Base-by-base conservation (phyloP, 2,329 filamentous ascomycete genomes). In the Nemania sp. region DNA sequence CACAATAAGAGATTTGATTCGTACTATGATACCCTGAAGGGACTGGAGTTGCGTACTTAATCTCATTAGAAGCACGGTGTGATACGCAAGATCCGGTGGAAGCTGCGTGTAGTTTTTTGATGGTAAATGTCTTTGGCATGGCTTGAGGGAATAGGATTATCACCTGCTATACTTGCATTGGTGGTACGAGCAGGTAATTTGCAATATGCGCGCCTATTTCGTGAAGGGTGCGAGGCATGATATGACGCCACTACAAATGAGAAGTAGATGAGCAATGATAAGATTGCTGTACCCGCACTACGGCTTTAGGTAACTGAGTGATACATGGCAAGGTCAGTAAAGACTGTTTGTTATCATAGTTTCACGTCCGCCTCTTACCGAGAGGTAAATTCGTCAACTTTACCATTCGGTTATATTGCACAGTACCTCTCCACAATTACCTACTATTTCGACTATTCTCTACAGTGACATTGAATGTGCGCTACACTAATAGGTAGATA, bases 131-230 rank as follows among this genome's bases (percentile, higher is more conserved):
- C 26, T 29, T 64, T 57, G 52, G 47, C 57, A 26, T 32, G 24
- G 32, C 52, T 68, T 62, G 52, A 52, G 38, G n/a, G 38, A 45
- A 53, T 29, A 54, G 47, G 35, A 52, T 49, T 49, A 38, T 20
- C n/a, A 35, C 61, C 20, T 49, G 35, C 43, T 24, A 29, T 26
- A 43, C 47, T 45, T 62, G 20, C 51, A 27, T 35, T 41, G 15
- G 13, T 24, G 10, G 20, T 59, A 27, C 45, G 29, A 32, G 38
- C 13, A n/a, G 62, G 38, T 47, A 68, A 60, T 66, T 66, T 69
- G 62, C 63, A 38, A 45, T 49, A 20, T 68, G 41, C 59, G 43
- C n/a, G 27, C 24, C 41, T 51, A n/a, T 26, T 20, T 32, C 45
- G 18, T 27, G 15, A 52, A 43, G 2, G 41, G 15, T n/a, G 15